Evolutionary conservation across 1,284 basidiomycete species (phyloP).

Genomic region (Trametes sp.): DNA sequence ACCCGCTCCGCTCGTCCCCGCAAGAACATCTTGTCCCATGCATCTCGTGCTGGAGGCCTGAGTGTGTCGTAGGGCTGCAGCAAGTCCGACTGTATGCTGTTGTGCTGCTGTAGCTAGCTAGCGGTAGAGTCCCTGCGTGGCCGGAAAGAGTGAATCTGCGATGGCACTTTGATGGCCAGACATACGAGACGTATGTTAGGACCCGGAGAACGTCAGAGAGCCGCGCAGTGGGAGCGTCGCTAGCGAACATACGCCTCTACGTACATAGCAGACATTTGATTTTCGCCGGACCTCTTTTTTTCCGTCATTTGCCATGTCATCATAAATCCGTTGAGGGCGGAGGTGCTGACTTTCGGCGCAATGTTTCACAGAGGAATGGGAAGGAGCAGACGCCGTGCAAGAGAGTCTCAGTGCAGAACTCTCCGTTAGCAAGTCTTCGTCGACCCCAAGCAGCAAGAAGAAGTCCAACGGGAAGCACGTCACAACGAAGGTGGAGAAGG

Average conservation of each 20-base stretch:
- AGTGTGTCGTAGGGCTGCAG: slow-evolving; percentile 23
- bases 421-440: neutral
- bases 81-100: slow-evolving; percentile 4
- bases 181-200: no score
- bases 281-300: slow-evolving; percentile 1
- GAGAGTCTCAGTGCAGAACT: slow-evolving; percentile 40
- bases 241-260: neutral
- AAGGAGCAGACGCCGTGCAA: slow-evolving; percentile 64
- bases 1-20: slow-evolving; percentile 11
- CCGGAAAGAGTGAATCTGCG: slow-evolving; percentile 17
- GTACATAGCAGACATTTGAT: neutral
- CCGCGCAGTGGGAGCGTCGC: neutral
- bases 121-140: slow-evolving; percentile 16
- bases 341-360: slow-evolving; percentile 23
- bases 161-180: neutral
- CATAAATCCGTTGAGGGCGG: slow-evolving; percentile 7
- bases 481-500: slow-evolving; percentile 27
- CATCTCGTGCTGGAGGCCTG: slow-evolving; percentile 15
- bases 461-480: slow-evolving; percentile 17
- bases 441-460: slow-evolving; percentile 29
- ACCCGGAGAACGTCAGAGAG: neutral
- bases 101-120: slow-evolving; percentile 24
- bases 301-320: slow-evolving; percentile 2
- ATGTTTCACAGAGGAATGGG: slow-evolving; percentile 69
- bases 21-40: slow-evolving; percentile 1